Evolutionary conservation across 208 protist species (phyloP).

Genomic region (Leishmania tarentolae): DNA sequence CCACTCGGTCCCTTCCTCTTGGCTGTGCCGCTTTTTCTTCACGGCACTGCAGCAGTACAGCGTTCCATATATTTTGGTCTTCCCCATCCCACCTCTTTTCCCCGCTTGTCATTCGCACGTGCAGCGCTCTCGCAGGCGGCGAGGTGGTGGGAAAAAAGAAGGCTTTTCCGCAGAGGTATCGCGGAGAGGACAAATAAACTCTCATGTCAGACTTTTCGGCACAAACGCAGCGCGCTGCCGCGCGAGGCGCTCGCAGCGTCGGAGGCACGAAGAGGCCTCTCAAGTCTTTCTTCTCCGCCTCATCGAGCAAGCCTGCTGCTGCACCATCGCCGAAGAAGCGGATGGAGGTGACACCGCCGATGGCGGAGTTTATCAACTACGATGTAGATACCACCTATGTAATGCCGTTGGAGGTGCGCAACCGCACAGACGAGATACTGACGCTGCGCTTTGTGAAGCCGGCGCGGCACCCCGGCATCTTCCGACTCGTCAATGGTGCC

Average conservation of each 20-base stretch:
- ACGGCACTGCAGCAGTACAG: background rate
- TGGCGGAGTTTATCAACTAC: constrained; percentile 85
- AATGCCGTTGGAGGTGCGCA: constrained; percentile 83
- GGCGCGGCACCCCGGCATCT: constrained; percentile 43
- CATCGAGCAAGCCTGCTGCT: background rate
- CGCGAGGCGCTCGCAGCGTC: background rate
- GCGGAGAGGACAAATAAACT: background rate
- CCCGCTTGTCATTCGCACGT: background rate
- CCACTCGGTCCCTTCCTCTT: background rate
- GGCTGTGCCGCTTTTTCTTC: background rate
- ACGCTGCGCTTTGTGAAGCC: constrained; percentile 81
- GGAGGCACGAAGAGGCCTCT: background rate
- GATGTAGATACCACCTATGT: constrained; percentile 88
- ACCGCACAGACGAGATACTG: constrained; percentile 58
- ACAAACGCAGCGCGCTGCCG: background rate
- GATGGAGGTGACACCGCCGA: constrained; percentile 49
- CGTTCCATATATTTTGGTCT: background rate
- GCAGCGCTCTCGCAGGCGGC: background rate
- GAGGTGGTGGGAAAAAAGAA: background rate
- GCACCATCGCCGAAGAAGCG: background rate
- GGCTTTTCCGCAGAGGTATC: background rate
- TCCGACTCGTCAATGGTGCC: constrained; percentile 69
- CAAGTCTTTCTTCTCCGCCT: background rate
- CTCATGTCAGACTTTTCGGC: constrained; percentile 2
- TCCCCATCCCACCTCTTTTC: background rate